Percentiles rank a stretch among this genome's conserved stretches.
Conservation (phyloP, 768 basidiomycete species). For the Thelephora ganbajun region DNA sequence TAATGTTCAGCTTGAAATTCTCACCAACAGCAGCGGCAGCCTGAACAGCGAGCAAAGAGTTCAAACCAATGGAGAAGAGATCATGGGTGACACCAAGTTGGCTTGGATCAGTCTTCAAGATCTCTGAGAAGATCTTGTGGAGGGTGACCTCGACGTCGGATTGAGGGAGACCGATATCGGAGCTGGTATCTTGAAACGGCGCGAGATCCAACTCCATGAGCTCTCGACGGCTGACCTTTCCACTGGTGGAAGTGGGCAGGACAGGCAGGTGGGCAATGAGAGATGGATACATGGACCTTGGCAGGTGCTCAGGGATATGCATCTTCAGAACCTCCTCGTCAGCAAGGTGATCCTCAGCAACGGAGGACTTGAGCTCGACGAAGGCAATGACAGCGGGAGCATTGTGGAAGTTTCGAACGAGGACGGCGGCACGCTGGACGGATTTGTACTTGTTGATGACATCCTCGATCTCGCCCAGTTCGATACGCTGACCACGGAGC, state of each 20-base stretch:
- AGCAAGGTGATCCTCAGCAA: neutral
- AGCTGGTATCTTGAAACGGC: conserved; percentile 11
- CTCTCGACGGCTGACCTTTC: conserved; percentile 16
- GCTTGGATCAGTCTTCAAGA: conserved; percentile 11
- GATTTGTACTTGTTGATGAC: conserved; percentile 14
- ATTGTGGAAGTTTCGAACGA: conserved; percentile 17
- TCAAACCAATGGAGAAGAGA: conserved; percentile 17
- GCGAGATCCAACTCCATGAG: conserved; percentile 16
- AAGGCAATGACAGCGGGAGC: conserved; percentile 17
- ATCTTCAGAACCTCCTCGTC: conserved; percentile 9
- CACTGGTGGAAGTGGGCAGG: conserved; percentile 14
- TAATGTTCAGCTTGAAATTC: conserved; percentile 16
- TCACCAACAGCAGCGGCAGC: conserved; percentile 20
- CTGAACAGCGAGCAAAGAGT: conserved; percentile 19
- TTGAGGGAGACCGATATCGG: no score
- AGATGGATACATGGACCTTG: conserved; percentile 19
- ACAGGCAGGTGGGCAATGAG: conserved; percentile 15
- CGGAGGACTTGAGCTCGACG: conserved; percentile 15
- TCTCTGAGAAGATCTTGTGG: conserved; percentile 14
- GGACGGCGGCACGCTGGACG: conserved; percentile 11
- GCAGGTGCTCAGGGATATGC: conserved; percentile 17
- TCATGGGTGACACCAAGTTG: conserved; percentile 16
- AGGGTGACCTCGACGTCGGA: no score
- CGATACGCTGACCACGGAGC: conserved; percentile 19
- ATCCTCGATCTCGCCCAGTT: conserved; percentile 19